Evolutionary conservation across 2,329 filamentous ascomycete species (phyloP).

Genomic region (Ophiostoma sp.): DNA sequence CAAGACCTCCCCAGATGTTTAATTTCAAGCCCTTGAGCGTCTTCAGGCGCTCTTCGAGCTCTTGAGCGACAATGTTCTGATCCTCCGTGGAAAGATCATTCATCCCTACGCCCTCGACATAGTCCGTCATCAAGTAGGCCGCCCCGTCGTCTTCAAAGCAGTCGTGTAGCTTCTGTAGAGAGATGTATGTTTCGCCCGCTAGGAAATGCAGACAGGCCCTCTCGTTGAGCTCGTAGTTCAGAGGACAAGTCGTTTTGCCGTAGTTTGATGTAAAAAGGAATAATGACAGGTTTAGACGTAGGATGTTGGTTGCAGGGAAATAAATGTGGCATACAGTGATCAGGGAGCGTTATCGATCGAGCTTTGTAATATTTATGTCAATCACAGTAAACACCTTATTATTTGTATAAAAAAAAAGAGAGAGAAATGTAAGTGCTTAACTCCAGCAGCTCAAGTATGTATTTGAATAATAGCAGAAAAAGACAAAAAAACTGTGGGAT

Average conservation of each 20-base stretch:
- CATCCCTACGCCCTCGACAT: slow-evolving; percentile 32
- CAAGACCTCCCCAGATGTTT: slow-evolving; percentile 14
- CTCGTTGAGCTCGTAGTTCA: too few species aligned
- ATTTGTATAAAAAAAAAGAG: too few species aligned
- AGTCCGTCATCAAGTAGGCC: slow-evolving; percentile 32
- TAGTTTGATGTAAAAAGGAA: too few species aligned
- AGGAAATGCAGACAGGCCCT: slow-evolving; percentile 24
- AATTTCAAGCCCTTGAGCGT: slow-evolving; percentile 26
- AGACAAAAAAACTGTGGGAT: slow-evolving; percentile 20
- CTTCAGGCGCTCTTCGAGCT: slow-evolving; percentile 22
- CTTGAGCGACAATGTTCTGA: slow-evolving; percentile 29
- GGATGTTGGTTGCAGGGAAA: too few species aligned
- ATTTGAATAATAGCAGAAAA: neutral
- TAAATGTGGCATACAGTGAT: too few species aligned
- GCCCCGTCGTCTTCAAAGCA: slow-evolving; percentile 33
- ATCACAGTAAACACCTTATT: too few species aligned
- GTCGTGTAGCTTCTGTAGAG: slow-evolving; percentile 29
- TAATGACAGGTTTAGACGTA: too few species aligned
- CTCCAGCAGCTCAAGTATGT: too few species aligned
- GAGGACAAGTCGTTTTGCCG: too few species aligned
- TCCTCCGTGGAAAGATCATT: slow-evolving; percentile 29
- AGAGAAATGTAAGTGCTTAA: too few species aligned
- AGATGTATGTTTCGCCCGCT: slow-evolving; percentile 29
- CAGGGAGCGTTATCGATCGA: too few species aligned
- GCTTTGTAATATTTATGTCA: too few species aligned